Conservation (phyloP, 2,329 filamentous ascomycete species). For the Aspergillus eucalypticola region DNA sequence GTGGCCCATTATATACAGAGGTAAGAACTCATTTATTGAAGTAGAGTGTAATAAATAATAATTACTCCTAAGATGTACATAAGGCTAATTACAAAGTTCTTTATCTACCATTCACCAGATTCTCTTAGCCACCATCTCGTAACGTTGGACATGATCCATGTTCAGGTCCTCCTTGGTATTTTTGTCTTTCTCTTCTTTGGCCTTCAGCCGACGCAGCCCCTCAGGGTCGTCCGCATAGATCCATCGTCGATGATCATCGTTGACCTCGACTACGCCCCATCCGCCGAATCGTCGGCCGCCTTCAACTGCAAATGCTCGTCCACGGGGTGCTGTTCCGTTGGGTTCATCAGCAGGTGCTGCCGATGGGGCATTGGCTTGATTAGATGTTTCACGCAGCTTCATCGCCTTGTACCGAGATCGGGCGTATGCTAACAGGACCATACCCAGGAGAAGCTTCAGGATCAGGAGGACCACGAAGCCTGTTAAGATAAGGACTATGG, state of each 20-base stretch:
- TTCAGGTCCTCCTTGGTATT: slow-evolving; percentile 57
- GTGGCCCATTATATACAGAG: too few relatives aligned
- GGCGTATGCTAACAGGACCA: slow-evolving; percentile 78
- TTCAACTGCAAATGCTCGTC: slow-evolving; percentile 59
- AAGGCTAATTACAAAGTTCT: neutral
- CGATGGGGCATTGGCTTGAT: slow-evolving; percentile 15
- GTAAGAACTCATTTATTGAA: too few relatives aligned
- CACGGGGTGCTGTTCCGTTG: slow-evolving; percentile 22
- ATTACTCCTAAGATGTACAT: neutral
- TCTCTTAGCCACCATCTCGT: slow-evolving; percentile 94
- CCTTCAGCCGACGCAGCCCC: slow-evolving; percentile 63
- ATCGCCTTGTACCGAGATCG: slow-evolving; percentile 77
- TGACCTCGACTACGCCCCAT: slow-evolving; percentile 82
- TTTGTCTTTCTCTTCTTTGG: slow-evolving; percentile 63
- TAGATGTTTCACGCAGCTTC: slow-evolving; percentile 63
- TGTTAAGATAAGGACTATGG: slow-evolving; percentile 81
- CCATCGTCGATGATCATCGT: slow-evolving; percentile 80
- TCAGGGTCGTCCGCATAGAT: slow-evolving; percentile 85
- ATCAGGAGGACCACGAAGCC: slow-evolving; percentile 82
- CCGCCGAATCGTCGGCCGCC: slow-evolving; percentile 77
- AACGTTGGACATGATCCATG: slow-evolving; percentile 70
- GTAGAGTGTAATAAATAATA: neutral
- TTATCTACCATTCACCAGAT: slow-evolving; percentile 69
- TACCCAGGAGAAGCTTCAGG: slow-evolving; percentile 82
- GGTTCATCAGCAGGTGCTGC: slow-evolving; percentile 10